Conservation (phyloP, 2,329 filamentous ascomycete species). For the Dichotomopilus funicola region DNA sequence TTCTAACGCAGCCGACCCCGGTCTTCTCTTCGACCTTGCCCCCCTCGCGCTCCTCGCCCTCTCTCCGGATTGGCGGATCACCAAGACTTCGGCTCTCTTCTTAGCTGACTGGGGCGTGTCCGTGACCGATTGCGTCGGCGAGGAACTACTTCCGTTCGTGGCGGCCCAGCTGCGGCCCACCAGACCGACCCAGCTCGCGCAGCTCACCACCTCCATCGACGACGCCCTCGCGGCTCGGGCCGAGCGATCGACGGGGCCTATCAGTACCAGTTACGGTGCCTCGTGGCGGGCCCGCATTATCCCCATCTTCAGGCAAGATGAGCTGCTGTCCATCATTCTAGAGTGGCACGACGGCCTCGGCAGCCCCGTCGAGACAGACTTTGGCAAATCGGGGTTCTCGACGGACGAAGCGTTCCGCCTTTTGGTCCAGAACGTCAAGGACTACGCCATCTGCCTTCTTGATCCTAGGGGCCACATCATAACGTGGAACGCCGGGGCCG, state of each 20-base stretch:
- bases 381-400: slow-evolving; percentile 27
- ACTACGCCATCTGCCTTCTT: slow-evolving; percentile 58
- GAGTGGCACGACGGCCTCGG: slow-evolving; percentile 28
- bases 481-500: slow-evolving; percentile 53
- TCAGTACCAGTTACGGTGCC: slow-evolving; percentile 20
- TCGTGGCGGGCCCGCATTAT: slow-evolving; percentile 30
- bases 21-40: slow-evolving; percentile 26
- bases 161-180: slow-evolving; percentile 23
- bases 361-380: slow-evolving; percentile 5
- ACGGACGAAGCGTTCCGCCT: slow-evolving; percentile 43
- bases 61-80: slow-evolving; percentile 28
- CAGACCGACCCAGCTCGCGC: slow-evolving; percentile 24
- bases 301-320: slow-evolving; percentile 27
- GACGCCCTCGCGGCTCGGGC: slow-evolving; percentile 25
- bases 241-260: slow-evolving; percentile 20
- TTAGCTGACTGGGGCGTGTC: slow-evolving; percentile 25
- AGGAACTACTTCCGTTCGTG: slow-evolving; percentile 26
- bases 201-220: slow-evolving; percentile 26
- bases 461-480: slow-evolving; percentile 48
- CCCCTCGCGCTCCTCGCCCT: slow-evolving; percentile 29
- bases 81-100: slow-evolving; percentile 27
- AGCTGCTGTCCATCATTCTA: slow-evolving; percentile 28
- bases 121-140: slow-evolving; percentile 24
- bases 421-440: slow-evolving; percentile 53
- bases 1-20: slow-evolving; percentile 16